Evolutionary conservation across 2,329 filamentous ascomycete species (phyloP).

Genomic region (Botrytis byssoidea): DNA sequence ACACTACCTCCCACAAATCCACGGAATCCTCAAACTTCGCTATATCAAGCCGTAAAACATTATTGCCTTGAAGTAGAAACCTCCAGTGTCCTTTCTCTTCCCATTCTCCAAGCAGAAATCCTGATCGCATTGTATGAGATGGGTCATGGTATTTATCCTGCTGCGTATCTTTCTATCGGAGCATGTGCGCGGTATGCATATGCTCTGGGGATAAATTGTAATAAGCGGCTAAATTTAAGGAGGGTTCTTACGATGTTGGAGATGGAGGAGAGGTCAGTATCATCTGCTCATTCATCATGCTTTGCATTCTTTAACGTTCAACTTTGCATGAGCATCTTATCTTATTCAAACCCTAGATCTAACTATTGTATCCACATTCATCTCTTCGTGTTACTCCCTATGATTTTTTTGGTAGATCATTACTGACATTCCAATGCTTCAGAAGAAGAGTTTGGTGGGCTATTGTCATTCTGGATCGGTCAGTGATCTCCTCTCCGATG

Average conservation of each 20-base stretch:
- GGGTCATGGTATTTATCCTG: background rate
- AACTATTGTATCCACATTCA: background rate
- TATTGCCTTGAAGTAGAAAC: background rate
- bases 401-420: background rate
- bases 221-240: background rate
- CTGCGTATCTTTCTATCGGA: background rate
- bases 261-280: background rate
- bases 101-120: background rate
- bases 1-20: background rate
- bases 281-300: background rate
- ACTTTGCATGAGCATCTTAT: background rate
- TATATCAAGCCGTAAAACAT: background rate
- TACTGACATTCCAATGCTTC: background rate
- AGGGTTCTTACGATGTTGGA: background rate
- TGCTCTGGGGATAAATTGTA: background rate
- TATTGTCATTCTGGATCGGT: background rate
- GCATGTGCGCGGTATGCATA: background rate
- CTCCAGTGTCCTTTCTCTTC: background rate
- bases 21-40: background rate
- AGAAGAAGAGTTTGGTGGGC: slow-evolving; percentile 1
- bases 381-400: background rate
- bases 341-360: background rate
- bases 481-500: background rate
- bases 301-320: background rate
- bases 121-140: background rate